phyloP scores from a whole-genome alignment of 2,329 filamentous ascomycete species.

The Drechslerella coelobrocha region DNA sequence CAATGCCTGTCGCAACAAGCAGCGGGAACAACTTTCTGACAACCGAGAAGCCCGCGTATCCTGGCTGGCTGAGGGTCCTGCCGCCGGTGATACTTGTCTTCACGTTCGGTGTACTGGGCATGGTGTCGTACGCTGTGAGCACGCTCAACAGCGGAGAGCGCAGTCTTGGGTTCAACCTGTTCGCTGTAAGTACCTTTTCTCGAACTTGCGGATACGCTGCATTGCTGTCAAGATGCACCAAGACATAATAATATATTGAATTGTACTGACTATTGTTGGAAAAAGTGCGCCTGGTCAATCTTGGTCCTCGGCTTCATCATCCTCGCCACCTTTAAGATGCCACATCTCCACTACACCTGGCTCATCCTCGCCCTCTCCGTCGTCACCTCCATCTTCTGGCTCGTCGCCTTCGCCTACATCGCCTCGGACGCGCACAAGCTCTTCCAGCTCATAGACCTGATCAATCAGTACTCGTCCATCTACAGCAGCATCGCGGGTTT shows the following conservation, averaged over 20 bases:
- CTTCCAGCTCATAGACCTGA: conserved; percentile 22
- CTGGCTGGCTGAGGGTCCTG: conserved; percentile 30
- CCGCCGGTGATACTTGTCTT: conserved; percentile 21
- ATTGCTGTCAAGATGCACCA: no score
- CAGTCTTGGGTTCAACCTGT: conserved; percentile 34
- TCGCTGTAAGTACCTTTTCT: conserved; percentile 28
- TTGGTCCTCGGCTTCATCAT: conserved; percentile 24
- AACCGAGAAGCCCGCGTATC: conserved; percentile 11
- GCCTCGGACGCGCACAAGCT: conserved; percentile 27
- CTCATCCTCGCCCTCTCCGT: conserved; percentile 38
- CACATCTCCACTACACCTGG: conserved; percentile 32
- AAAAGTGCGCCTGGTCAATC: conserved; percentile 29
- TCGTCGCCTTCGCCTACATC: conserved; percentile 42
- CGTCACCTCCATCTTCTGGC: conserved; percentile 38
- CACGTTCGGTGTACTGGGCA: conserved; percentile 27
- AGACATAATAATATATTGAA: no score
- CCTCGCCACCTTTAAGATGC: conserved; percentile 27
- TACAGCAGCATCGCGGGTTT: background rate
- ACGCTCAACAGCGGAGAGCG: background rate
- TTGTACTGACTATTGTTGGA: background rate
- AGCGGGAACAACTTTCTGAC: conserved; percentile 12
- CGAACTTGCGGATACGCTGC: no score
- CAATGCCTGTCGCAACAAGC: background rate
- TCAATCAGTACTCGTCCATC: conserved; percentile 17
- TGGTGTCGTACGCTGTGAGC: conserved; percentile 30